Base-by-base conservation (phyloP, 1,284 basidiomycete species). In the Takashimella koratensis region DNA sequence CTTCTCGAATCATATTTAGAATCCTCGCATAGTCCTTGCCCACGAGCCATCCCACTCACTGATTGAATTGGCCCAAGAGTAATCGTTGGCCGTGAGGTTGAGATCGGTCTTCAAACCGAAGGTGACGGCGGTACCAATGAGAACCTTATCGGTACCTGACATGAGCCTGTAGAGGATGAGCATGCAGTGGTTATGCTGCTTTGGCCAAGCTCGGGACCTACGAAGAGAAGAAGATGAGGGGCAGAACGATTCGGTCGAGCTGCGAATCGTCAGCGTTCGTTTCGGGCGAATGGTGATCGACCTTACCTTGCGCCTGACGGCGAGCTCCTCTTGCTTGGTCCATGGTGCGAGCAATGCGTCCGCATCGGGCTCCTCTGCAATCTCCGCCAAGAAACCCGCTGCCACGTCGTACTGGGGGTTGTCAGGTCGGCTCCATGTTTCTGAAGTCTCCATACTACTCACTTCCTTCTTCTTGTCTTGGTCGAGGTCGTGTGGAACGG, bases 371-470 rank as follows among this genome's bases (percentile, higher is more conserved):
- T 58, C 55, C 5, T 19, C 30, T 2, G 54, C 56, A 19, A 63
- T n/a, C 4, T 60, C 56, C 10, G 56, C 62, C 26, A 66, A 54
- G 52, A 63, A 66, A 12, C 30, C 42, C 12, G 56, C 64, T 5
- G 59, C 64, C 0, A 51, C 54, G 51, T 66, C 64, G 24, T 57
- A 59, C 60, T 62, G 43, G 0, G n/a, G n/a, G n/a, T n/a, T n/a
- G n/a, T 79, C 78, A n/a, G n/a, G n/a, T n/a, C n/a, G n/a, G n/a
- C n/a, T n/a, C 16, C 30, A 36, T 8, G 30, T 36, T 8, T 36
- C 30, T 16, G 30, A 36, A 36, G 30, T 36, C 16, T 36, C 8
- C 8, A 36, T 8, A 36, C 30, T 16, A 36, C 8, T 36, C 30
- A 8, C 30, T 36, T 36, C 30, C 16, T 36, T 36, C 30, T 36